Evolutionary conservation across 306 rosid species (phyloP), one percentile per base, ranked within the genome.

Genomic region (Luffa acutangula): DNA sequence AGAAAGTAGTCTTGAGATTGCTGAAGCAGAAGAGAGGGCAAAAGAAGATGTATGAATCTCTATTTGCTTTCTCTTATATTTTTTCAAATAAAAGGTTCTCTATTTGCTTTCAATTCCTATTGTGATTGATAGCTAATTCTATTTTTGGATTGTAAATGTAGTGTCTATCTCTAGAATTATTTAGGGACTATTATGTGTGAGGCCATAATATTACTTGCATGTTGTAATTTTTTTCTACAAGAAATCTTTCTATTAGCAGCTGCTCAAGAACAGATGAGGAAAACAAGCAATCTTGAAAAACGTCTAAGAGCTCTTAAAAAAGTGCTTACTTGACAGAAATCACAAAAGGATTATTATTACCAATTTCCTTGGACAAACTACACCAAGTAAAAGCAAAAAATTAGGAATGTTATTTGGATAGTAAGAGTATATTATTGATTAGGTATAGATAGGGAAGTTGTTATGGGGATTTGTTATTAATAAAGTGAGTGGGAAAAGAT

Each of bases 21-120:
- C 91, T 49, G 93, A 85, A 77, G 97, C 97, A 76, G 97, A 91
- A 81, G 94, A 83, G 88, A 97, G 97, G 54, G 91, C 90, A 79
- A 93, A 90, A 69, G 97, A 91, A 76, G 99, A 96, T 73, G 99
- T 93, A 89, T 79, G 88, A 52, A 48, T 82, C 48, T 82, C 51
- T 86, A 31, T 64, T 14, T 57, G 63, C 81, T 64, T 57, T 65
- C 39, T 67, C 3, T 18, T 18, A 39, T 66, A 37, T 64, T 37
- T 15, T 64, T 63, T 65, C 7, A 9, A 17, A n/a, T 39, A 4
- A 41, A 41, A 79, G 87, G 56, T 54, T 84, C 51, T 82, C 20
- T 86, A 36, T 71, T 13, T 51, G 51, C 82, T 74, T 57, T 70
- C 43, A 49, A 80, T 25, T 81, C 37, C 77, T 72, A 2, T 72